These are phyloP conservation scores for Tetrastigma voinierianum DNA, from an alignment of 164 flowering plant genomes.

Conservation along the genomic window DNA sequence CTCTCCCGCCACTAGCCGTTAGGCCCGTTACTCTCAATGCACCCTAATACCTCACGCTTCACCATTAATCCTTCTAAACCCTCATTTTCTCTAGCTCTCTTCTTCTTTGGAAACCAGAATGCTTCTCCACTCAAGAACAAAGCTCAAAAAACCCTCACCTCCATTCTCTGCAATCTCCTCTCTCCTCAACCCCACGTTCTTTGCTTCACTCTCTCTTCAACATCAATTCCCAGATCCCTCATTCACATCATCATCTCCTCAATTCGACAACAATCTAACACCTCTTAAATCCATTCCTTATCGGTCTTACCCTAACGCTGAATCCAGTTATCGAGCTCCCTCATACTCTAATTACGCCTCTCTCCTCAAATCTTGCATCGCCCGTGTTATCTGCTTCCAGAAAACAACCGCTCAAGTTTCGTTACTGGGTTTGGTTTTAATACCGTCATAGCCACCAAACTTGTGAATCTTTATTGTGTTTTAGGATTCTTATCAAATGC, in stretches of 20 bases:
- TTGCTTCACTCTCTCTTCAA: background rate
- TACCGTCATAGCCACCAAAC: slow-evolving; percentile 33
- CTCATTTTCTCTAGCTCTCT: background rate
- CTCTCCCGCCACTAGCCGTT: too few species aligned
- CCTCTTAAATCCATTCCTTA: background rate
- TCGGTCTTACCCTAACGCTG: background rate
- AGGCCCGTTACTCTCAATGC: too few species aligned
- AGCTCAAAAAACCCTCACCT: slow-evolving; percentile 10
- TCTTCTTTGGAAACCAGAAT: slow-evolving; percentile 5
- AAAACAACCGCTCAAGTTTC: too few species aligned
- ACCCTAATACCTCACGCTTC: too few species aligned
- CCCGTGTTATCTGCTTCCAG: too few species aligned
- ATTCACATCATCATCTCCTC: background rate
- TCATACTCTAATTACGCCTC: slow-evolving; percentile 18
- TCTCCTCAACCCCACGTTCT: slow-evolving; percentile 5
- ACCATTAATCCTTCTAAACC: too few species aligned
- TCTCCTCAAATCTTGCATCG: slow-evolving; percentile 38
- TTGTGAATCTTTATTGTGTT: slow-evolving; percentile 39
- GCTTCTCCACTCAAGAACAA: background rate
- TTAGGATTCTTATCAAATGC: slow-evolving; percentile 31
- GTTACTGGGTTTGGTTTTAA: slow-evolving; percentile 17
- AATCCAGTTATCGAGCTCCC: too few species aligned
- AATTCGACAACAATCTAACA: background rate
- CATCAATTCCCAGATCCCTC: slow-evolving; percentile 11
- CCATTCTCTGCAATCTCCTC: slow-evolving; percentile 1